Conservation (phyloP, 306 rosid species). For the Malus sieversii region DNA sequence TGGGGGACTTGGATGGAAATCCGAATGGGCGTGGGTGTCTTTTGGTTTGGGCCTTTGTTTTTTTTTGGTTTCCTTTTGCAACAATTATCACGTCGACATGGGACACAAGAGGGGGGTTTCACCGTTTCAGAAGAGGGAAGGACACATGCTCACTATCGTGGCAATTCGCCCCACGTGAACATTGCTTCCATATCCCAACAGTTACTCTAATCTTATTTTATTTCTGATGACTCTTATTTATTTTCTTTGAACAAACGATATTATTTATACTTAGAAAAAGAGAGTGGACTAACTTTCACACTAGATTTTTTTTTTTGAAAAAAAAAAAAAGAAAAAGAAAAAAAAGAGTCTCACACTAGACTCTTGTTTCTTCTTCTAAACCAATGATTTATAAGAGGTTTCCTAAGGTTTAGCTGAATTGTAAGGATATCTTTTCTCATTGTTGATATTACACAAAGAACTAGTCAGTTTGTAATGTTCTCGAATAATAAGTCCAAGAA, state of each 20-base stretch:
- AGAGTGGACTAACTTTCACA: accelerated
- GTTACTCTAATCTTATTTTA: background rate
- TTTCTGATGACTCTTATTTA: background rate
- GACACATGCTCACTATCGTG: constrained; percentile 6
- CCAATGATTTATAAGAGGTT: background rate
- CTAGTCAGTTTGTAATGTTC: background rate
- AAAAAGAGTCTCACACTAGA: no score
- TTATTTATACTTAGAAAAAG: no score
- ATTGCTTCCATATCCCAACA: background rate
- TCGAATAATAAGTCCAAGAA: background rate
- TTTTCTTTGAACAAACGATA: no score
- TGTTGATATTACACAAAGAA: background rate
- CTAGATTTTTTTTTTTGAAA: no score
- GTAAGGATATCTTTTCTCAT: background rate
- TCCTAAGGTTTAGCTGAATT: background rate
- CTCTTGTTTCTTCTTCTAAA: background rate
- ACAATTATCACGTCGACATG: background rate
- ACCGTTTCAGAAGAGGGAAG: background rate
- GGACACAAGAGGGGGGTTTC: background rate
- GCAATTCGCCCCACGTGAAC: constrained; percentile 6
- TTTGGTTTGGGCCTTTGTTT: background rate
- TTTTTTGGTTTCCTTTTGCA: background rate
- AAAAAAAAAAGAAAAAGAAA: no score
- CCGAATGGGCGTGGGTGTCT: background rate
- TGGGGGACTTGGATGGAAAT: background rate